Base-by-base conservation (phyloP, 257 asterid genomes). In the Nicotiana knightiana region DNA sequence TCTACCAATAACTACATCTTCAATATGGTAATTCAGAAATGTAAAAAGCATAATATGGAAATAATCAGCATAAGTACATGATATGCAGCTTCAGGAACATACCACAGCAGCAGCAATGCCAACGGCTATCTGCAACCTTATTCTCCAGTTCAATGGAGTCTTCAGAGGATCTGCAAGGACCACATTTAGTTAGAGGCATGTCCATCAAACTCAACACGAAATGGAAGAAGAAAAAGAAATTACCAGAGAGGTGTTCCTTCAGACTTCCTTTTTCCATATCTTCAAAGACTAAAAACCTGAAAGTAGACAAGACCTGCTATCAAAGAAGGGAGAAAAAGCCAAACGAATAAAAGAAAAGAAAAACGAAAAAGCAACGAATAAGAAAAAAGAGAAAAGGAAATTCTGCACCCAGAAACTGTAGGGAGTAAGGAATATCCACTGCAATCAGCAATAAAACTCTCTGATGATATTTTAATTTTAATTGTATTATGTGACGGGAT, bases 81-180 rank as follows among this genome's bases (percentile, higher is more conserved):
- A n/a, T 46, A 17, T 5, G 32, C 75, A 83, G 58, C 37, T 84
- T 81, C 16, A 64, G 82, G 83, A 83, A 88, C 93, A 87, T 84
- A 95, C 98, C 92, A 95, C 77, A 66, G 99, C 99, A 84, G 99
- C 97, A 75, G 98, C 94, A 35, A 95, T 75, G 79, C 98, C 92
- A 46, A 89, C 75, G 48, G 93, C 91, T 81, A 95, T 94, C 76
- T 90, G 94, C 62, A 95, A 87, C 84, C 99, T 90, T 37, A 93
- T 92, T 89, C 91, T 92, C 99, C 99, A 93, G 76, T 91, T 93
- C 89, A 95, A 84, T 24, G 99, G 99, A 81, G 99, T 95, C 90
- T 86, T 92, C 39, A 95, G 85, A 70, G 98, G 98, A 89, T 95
- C 97, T 95, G 91, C 82, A 76, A 81, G 84, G 28, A 71, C 71